These are phyloP conservation scores for Podaxis mareebaensis DNA, from an alignment of 768 basidiomycete species.

Conservation along the genomic window DNA sequence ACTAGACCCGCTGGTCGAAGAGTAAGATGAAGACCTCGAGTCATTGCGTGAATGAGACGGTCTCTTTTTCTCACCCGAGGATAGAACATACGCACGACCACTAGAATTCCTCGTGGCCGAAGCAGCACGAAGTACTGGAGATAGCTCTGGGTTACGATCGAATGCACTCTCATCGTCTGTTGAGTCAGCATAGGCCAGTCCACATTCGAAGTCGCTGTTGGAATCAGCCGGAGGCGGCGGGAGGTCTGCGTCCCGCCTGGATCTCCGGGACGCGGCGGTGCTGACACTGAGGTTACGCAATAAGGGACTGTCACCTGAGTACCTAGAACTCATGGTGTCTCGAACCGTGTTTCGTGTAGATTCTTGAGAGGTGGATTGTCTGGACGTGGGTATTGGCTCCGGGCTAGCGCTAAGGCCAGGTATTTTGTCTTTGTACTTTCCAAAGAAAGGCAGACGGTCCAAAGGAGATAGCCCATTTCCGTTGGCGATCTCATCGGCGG, in stretches of 20 bases:
- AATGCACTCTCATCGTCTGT: conserved; percentile 42
- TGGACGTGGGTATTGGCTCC: conserved; percentile 7
- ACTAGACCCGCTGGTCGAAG: conserved; percentile 18
- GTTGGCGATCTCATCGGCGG: conserved; percentile 14
- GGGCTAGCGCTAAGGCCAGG: conserved; percentile 25
- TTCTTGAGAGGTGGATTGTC: conserved; percentile 6
- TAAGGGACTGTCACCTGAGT: conserved; percentile 11
- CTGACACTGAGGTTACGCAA: conserved; percentile 19
- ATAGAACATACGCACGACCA: conserved; percentile 8
- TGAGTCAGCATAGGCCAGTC: conserved; percentile 52
- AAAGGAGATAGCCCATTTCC: conserved; percentile 17
- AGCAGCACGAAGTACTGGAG: conserved; percentile 17
- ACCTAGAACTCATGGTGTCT: conserved; percentile 4
- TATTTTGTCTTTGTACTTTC: conserved; percentile 47
- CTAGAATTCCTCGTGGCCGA: conserved; percentile 13
- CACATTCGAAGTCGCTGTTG: conserved; percentile 43
- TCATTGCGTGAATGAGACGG: conserved; percentile 20
- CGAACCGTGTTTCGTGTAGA: neutral
- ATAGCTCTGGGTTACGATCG: neutral
- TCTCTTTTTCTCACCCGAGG: neutral
- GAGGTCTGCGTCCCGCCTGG: conserved; percentile 9
- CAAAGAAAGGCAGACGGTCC: conserved; percentile 51
- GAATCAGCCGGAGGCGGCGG: conserved; percentile 31
- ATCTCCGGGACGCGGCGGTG: conserved; percentile 19
- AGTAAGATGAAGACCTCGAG: conserved; percentile 29